Evolutionary conservation across 1,284 basidiomycete species (phyloP).

Genomic region (Ustilago hordei): DNA sequence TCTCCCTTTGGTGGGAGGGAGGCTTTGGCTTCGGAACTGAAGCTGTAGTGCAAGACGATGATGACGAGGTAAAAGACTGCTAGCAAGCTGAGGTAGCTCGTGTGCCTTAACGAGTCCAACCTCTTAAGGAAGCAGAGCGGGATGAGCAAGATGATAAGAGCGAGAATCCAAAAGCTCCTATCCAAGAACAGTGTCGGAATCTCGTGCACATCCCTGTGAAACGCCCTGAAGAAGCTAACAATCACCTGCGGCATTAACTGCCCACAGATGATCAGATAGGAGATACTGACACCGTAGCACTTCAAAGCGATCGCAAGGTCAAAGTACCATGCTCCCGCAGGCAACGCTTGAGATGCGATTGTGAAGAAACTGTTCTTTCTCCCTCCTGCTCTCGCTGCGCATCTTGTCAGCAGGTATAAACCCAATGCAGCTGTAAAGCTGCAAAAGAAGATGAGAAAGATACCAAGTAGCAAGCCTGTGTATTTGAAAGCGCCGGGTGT

Average conservation of each 20-base stretch:
- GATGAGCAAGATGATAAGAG: constrained; percentile 83
- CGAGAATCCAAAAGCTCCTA: constrained; percentile 83
- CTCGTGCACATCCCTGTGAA: constrained; percentile 45
- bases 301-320: constrained; percentile 90
- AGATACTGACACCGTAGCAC: constrained; percentile 85
- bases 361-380: constrained; percentile 58
- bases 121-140: constrained; percentile 86
- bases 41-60: constrained; percentile 63
- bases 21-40: constrained; percentile 45
- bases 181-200: constrained; percentile 73
- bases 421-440: constrained; percentile 85
- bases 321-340: constrained; percentile 83
- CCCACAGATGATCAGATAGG: constrained; percentile 73
- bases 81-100: constrained; percentile 86
- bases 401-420: constrained; percentile 86
- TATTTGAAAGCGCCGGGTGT: constrained; percentile 70
- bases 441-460: constrained; percentile 87
- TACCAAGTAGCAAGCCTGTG: constrained; percentile 75
- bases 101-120: constrained; percentile 78
- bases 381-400: constrained; percentile 79
- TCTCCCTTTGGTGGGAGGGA: constrained; percentile 57
- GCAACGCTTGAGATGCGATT: constrained; percentile 69
- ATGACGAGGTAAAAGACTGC: constrained; percentile 75
- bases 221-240: constrained; percentile 75
- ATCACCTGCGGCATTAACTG: constrained; percentile 91